Evolutionary conservation across 164 flowering plant species (phyloP), one percentile per base, ranked within the genome.

Genomic region (Protea cynaroides): DNA sequence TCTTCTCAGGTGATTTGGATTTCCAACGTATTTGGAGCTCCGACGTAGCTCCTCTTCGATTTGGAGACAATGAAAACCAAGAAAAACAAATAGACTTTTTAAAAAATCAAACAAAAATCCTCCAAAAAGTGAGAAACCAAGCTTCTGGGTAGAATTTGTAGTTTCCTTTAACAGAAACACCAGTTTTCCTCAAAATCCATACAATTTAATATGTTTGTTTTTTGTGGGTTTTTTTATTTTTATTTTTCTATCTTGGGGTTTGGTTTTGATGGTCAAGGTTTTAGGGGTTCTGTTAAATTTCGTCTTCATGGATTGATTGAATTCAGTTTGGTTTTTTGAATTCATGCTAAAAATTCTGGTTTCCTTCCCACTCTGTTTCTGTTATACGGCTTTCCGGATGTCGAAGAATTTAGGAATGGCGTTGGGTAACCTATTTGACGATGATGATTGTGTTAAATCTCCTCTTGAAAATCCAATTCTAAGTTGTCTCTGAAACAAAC

Each of bases 231-330:
- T 59, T 61, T 9, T 37, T 4, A 37, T 37, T 37, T 37, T 37
- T 59, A n/a, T n/a, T 50, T 66, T 46, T 24, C 12, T 55, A 40
- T 40, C 21, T 59, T 50, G 55, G 58, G 63, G 69, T 53, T 56
- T 43, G 58, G 44, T 59, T 74, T 56, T 36, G 62, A 66, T 67
- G 82, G 73, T 71, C 75, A 65, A 69, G 70, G 74, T 62, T 68
- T 64, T 61, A 9, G 70, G 76, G 76, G 74, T 59, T 74, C 61
- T 60, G 59, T 51, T 63, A 49, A 24, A 47, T 75, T 75, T 24
- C n/a, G n/a, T n/a, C n/a, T n/a, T n/a, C 67, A 59, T 62, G 69
- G 66, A 37, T 64, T 58, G 64, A 61, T 67, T 68, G 68, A 64
- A 58, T 65, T 44, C 18, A 25, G 52, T 54, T 66, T 46, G 65